These are phyloP conservation scores for Paramarasmius palmivorus DNA, from an alignment of 1,284 basidiomycete genomes.

Conservation along the genomic window DNA sequence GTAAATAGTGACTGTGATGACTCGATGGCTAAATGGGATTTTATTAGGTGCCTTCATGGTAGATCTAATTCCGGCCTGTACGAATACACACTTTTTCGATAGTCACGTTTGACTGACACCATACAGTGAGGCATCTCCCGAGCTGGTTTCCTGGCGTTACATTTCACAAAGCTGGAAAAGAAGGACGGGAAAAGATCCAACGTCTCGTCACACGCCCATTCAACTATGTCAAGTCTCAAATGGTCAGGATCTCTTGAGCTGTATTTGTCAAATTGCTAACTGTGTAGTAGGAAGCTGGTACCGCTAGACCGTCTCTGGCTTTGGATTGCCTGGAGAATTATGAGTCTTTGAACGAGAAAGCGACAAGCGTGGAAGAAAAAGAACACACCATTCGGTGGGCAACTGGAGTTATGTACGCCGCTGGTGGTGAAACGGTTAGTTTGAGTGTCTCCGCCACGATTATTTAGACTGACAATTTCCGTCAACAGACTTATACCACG, in stretches of 20 bases:
- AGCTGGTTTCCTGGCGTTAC: constrained; percentile 3
- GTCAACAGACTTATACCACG: too few relatives aligned
- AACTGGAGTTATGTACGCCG: not conserved
- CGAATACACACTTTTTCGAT: not conserved
- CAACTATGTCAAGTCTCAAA: constrained; percentile 1
- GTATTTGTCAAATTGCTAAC: not conserved
- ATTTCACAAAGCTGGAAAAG: constrained; percentile 5
- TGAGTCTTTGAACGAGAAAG: constrained; percentile 2
- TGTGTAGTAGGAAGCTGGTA: not conserved
- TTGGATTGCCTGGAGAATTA: constrained; percentile 1
- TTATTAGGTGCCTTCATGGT: constrained; percentile 2
- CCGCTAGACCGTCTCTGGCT: constrained; percentile 1
- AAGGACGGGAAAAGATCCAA: constrained; percentile 1
- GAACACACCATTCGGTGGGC: not conserved
- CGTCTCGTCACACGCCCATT: not conserved
- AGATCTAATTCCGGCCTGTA: constrained; percentile 3
- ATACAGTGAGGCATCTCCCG: constrained; percentile 3
- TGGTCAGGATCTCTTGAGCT: not conserved
- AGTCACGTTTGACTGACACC: not conserved
- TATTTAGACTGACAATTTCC: too few relatives aligned
- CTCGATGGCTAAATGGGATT: too few relatives aligned
- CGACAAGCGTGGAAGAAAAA: not conserved
- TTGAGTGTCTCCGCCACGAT: not conserved
- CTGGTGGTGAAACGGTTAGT: not conserved
- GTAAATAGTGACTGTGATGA: too few relatives aligned